Percentiles rank a stretch among this genome's conserved stretches.
Evolutionary conservation across 1,284 basidiomycete genomes (phyloP).

Genomic region (Earliella scabrosa): DNA sequence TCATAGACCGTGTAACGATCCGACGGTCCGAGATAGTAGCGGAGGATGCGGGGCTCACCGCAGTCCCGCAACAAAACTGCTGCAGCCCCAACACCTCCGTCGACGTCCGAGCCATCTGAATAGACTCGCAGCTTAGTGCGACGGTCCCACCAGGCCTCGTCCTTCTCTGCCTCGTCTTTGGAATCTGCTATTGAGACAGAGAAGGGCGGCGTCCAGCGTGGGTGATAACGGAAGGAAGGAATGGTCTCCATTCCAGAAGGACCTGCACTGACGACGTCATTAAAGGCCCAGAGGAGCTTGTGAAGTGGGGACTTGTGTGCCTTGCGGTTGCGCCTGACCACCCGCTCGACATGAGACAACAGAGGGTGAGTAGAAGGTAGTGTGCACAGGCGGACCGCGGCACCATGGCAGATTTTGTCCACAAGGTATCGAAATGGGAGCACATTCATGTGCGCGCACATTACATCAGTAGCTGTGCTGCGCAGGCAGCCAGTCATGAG

Average conservation of each 20-base stretch:
- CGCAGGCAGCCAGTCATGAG: slow-evolving; percentile 39
- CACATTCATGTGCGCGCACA: slow-evolving; percentile 38
- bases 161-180: neutral
- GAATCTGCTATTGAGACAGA: neutral
- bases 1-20: slow-evolving; percentile 37
- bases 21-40: slow-evolving; percentile 27
- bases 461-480: slow-evolving; percentile 36
- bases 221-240: slow-evolving; percentile 4
- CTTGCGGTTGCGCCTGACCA: slow-evolving; percentile 14
- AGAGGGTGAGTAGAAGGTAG: slow-evolving; percentile 41
- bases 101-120: slow-evolving; percentile 24
- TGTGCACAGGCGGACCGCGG: slow-evolving; percentile 35
- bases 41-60: slow-evolving; percentile 2
- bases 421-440: slow-evolving; percentile 36
- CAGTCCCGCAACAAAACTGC: slow-evolving; percentile 5
- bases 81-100: slow-evolving; percentile 7
- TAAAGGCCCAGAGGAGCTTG: slow-evolving; percentile 18
- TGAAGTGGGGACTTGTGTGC: slow-evolving; percentile 25
- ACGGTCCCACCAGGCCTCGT: neutral
- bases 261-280: neutral
- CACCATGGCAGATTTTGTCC: slow-evolving; percentile 28
- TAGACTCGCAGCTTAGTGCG: slow-evolving; percentile 6
- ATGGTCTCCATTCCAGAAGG: slow-evolving; percentile 27
- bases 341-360: slow-evolving; percentile 5
- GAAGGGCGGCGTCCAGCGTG: neutral